Evolutionary conservation across 306 rosid species (phyloP).

Genomic region (Sechiopsis laciniata): DNA sequence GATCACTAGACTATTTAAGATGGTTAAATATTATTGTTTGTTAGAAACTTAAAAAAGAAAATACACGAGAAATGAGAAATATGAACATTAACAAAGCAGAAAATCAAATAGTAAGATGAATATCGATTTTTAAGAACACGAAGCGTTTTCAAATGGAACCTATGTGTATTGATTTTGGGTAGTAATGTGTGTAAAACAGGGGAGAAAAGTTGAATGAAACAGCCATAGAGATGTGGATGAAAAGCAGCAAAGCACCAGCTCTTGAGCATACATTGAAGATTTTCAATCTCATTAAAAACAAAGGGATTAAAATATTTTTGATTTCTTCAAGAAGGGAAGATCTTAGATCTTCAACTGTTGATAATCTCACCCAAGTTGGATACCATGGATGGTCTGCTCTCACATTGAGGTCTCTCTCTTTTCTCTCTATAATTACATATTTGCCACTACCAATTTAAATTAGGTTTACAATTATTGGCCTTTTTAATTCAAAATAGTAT

Average conservation of each 20-base stretch:
- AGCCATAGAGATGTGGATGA: conserved; percentile 52
- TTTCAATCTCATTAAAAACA: conserved; percentile 48
- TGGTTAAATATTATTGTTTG: no score
- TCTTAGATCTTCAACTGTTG: conserved; percentile 48
- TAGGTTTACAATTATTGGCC: not conserved
- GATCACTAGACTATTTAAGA: no score
- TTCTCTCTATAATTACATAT: not conserved
- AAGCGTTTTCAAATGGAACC: no score
- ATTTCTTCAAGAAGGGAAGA: conserved; percentile 51
- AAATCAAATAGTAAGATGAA: no score
- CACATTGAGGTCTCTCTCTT: conserved; percentile 31
- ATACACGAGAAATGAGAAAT: no score
- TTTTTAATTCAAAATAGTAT: not conserved
- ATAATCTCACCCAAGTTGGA: conserved; percentile 51
- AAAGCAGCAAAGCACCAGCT: conserved; percentile 46
- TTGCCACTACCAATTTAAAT: not conserved
- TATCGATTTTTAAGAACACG: no score
- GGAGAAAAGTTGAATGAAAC: conserved; percentile 43
- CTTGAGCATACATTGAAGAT: conserved; percentile 43
- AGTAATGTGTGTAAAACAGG: conserved; percentile 31
- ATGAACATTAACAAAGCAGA: no score
- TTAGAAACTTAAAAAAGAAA: no score
- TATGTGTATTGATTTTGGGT: no score
- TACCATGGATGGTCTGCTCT: conserved; percentile 62
- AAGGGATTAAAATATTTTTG: conserved; percentile 43